phyloP scores from a whole-genome alignment of 179 eudicot genomes.

The Camellia oleifera region DNA sequence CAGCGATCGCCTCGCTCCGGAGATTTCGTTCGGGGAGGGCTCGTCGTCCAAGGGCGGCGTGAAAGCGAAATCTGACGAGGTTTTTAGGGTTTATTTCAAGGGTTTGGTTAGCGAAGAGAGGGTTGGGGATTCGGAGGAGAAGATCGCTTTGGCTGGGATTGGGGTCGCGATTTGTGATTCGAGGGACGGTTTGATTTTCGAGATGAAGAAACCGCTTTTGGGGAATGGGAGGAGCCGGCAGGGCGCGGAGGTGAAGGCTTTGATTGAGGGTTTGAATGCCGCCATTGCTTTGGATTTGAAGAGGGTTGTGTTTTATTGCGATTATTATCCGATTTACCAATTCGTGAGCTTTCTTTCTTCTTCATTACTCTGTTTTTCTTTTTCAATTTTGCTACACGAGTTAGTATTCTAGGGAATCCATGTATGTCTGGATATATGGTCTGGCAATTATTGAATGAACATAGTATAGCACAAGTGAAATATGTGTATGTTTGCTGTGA shows the following conservation, averaged over 20 bases:
- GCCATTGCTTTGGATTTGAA: conserved; percentile 48
- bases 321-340: conserved; percentile 28
- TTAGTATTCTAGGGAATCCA: too few species aligned
- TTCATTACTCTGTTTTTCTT: too few species aligned
- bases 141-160: conserved; percentile 25
- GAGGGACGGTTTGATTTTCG: conserved; percentile 23
- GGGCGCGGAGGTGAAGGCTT: conserved; percentile 43
- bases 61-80: background rate
- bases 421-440: too few species aligned
- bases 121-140: background rate
- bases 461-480: too few species aligned
- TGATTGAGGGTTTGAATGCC: conserved; percentile 53
- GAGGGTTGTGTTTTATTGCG: conserved; percentile 35
- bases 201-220: conserved; percentile 22
- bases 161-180: conserved; percentile 58
- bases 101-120: conserved; percentile 34
- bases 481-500: too few species aligned
- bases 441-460: too few species aligned
- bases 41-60: conserved; percentile 15
- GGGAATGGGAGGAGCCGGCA: conserved; percentile 13
- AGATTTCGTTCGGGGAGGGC: conserved; percentile 52
- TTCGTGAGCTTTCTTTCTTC: conserved; percentile 38
- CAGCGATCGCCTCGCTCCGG: conserved; percentile 19
- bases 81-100: conserved; percentile 46
- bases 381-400: too few species aligned